These are phyloP conservation scores for Breviolum minutum DNA, from an alignment of 73 alveolate species.

Conservation along the genomic window DNA sequence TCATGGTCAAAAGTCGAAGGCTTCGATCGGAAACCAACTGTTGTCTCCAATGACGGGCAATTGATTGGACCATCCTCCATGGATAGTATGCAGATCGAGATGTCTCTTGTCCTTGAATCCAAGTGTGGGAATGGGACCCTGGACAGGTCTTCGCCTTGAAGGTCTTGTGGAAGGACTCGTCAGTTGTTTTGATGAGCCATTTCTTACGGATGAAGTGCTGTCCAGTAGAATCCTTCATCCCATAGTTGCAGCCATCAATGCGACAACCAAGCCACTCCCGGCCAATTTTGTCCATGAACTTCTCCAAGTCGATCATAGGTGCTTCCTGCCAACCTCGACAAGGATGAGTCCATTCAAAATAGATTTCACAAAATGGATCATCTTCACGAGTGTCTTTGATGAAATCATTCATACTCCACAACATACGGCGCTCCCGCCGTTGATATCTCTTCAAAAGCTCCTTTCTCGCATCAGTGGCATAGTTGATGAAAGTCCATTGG, in stretches of 20 bases:
- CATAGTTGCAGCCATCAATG: slow-evolving; percentile 49
- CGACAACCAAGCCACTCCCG: neutral
- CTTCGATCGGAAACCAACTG: neutral
- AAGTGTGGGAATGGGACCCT: neutral
- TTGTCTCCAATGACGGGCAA: neutral
- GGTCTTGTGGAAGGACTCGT: neutral
- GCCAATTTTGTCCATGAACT: neutral
- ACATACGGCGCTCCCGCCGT: slow-evolving; percentile 9
- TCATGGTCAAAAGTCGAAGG: neutral
- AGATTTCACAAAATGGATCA: neutral
- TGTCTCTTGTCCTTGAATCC: neutral
- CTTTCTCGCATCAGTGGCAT: neutral
- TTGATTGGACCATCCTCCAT: neutral
- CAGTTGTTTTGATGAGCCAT: slow-evolving; percentile 9
- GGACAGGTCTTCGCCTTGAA: slow-evolving; percentile 38
- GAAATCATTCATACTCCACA: neutral
- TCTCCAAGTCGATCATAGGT: neutral
- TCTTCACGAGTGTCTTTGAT: neutral
- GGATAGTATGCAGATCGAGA: neutral
- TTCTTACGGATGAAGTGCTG: neutral
- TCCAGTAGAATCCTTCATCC: neutral
- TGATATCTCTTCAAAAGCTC: neutral
- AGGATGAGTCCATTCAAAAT: slow-evolving; percentile 25
- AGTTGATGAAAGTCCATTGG: neutral
- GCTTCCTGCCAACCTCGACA: neutral